Evolutionary conservation across 2,329 filamentous ascomycete species (phyloP), one percentile per base, ranked within the genome.

Genomic region (Rhynchosporium secalis): DNA sequence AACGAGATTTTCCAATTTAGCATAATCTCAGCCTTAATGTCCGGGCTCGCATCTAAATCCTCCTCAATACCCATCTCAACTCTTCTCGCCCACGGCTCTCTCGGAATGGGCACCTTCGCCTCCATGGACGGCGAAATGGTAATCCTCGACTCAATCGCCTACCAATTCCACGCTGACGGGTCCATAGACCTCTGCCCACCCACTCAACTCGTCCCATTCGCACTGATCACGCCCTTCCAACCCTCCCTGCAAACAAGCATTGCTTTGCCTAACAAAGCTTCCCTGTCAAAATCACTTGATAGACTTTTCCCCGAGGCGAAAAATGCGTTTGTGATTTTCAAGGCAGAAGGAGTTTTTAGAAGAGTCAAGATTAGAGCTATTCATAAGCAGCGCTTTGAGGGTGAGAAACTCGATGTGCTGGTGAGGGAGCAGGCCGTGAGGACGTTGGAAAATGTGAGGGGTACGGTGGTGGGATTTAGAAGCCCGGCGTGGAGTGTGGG

Each of bases 91-190:
- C 76, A 80, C 67, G 80, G 80, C 56, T 80, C 80, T 68, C 75
- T 81, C 74, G 80, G 80, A 62, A 75, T 83, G 9, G 80, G 80
- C 62, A 78, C 79, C 40, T 81, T 79, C 64, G 69, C 72, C 1
- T 69, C 70, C 40, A 78, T 80, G 71, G 72, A 79, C 64, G 78
- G 78, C 57, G 78, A 79, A 63, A 70, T 79, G 12, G 61, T 79
- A n/a, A 71, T 78, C 43, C 68, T 79, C 8, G 76, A 80, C 62
- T 73, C 71, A 60, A 72, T 68, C 36, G 72, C 76, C 28, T 79
- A 79, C 66, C 77, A 79, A 64, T 71, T 80, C 7, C 73, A 75
- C 67, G 69, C 74, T 6, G 72, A 75, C 58, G 76, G 75, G 56
- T 68, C 71, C 15, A 70, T 76, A 1, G 69, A 72, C 2, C 70